Conservation (phyloP, 441 rosid species). For the Omphalea diandra region DNA sequence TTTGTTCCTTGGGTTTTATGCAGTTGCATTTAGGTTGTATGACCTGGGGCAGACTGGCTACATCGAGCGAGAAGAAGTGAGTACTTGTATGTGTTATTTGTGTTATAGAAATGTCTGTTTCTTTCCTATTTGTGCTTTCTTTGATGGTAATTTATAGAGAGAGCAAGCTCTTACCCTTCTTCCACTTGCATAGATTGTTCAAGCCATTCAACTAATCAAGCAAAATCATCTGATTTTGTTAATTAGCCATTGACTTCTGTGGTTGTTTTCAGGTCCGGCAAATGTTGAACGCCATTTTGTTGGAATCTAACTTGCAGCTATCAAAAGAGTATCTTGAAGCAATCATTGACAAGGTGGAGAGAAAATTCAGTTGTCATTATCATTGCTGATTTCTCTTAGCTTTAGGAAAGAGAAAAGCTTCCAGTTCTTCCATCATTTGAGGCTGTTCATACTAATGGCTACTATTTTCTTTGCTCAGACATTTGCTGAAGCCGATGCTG, state of each 20-base stretch:
- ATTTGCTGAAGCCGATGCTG: constrained; percentile 61
- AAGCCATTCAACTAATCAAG: not conserved
- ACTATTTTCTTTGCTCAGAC: constrained; percentile 46
- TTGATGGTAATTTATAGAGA: too few relatives aligned
- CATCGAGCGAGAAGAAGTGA: constrained; percentile 76
- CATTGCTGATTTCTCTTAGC: too few relatives aligned
- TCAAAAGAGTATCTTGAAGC: constrained; percentile 60
- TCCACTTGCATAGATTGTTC: not conserved
- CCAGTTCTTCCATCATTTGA: not conserved
- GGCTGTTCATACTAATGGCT: not conserved
- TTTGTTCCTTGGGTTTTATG: constrained; percentile 20
- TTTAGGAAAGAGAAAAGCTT: not conserved
- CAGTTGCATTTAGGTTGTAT: constrained; percentile 80
- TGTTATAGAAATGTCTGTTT: too few relatives aligned
- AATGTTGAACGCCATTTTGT: constrained; percentile 67
- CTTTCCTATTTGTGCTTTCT: too few relatives aligned
- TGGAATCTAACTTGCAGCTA: constrained; percentile 54
- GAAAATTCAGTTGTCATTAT: too few relatives aligned
- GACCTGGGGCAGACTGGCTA: constrained; percentile 80
- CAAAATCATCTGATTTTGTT: too few relatives aligned
- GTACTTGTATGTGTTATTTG: constrained; percentile 21
- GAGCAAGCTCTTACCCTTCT: not conserved
- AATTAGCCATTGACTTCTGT: constrained; percentile 7
- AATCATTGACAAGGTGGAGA: constrained; percentile 53
- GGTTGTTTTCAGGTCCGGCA: constrained; percentile 52